phyloP scores from a whole-genome alignment of 2,329 filamentous ascomycete species.

The Didymella sp. region DNA sequence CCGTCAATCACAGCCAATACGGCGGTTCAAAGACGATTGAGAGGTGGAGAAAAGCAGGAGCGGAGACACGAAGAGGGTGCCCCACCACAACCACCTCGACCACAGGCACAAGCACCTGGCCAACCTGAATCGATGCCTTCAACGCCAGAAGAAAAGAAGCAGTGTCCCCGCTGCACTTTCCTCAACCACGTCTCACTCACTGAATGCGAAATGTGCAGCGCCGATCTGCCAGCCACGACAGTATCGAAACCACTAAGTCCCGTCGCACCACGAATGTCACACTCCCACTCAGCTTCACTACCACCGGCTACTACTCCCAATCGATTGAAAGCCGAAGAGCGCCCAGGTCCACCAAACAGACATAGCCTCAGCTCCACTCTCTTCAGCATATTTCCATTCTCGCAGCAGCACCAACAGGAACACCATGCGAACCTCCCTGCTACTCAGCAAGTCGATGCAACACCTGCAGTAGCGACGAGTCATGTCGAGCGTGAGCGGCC shows the following conservation, averaged over 20 bases:
- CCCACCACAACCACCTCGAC: constrained; percentile 28
- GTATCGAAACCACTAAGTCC: constrained; percentile 37
- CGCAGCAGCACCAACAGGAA: constrained; percentile 42
- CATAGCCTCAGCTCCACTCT: constrained; percentile 45
- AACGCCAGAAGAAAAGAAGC: constrained; percentile 42
- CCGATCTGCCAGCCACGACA: constrained; percentile 33
- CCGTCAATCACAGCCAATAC: constrained; percentile 25
- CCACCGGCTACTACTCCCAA: constrained; percentile 27
- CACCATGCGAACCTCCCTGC: constrained; percentile 40
- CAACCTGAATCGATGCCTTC: constrained; percentile 23
- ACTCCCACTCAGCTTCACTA: constrained; percentile 41
- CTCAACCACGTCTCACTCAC: constrained; percentile 43
- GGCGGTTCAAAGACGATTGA: constrained; percentile 20
- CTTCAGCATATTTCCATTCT: constrained; percentile 48
- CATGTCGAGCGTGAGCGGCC: neutral
- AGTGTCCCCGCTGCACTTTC: constrained; percentile 47
- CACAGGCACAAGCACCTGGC: constrained; percentile 18
- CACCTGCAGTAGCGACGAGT: neutral
- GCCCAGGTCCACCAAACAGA: constrained; percentile 35
- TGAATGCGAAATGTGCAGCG: constrained; percentile 45
- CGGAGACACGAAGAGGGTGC: constrained; percentile 21
- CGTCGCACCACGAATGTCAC: constrained; percentile 22
- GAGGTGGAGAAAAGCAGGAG: neutral
- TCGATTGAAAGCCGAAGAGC: constrained; percentile 8
- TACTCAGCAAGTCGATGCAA: constrained; percentile 27